These are phyloP conservation scores for Fusarium floridanum DNA, from an alignment of 2,329 filamentous ascomycete genomes.

Conservation along the genomic window DNA sequence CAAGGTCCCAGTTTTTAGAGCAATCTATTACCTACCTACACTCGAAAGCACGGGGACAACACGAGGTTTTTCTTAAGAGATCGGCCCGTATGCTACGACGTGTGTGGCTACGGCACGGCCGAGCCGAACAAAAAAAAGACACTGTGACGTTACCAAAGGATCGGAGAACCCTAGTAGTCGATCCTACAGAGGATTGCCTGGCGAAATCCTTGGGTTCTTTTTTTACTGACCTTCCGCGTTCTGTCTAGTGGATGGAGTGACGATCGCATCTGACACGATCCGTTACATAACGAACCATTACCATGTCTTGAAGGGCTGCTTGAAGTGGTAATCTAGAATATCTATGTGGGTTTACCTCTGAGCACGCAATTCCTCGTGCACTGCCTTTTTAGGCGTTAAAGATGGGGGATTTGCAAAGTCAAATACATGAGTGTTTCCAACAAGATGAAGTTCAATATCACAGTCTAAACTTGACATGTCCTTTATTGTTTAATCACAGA, in stretches of 20 bases:
- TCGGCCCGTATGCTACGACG: not conserved
- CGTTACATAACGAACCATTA: conserved; percentile 6
- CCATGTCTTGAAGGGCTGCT: conserved; percentile 16
- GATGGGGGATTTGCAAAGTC: conserved; percentile 4
- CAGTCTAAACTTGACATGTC: not conserved
- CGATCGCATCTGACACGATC: conserved; percentile 22
- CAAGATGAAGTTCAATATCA: not conserved
- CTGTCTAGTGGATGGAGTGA: conserved; percentile 21
- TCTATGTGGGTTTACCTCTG: conserved; percentile 39
- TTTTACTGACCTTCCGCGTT: conserved; percentile 20
- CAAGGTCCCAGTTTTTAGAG: not conserved
- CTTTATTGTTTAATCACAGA: not conserved
- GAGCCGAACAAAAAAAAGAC: conserved; percentile 12
- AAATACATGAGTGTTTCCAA: conserved; percentile 11
- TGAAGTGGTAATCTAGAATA: conserved; percentile 17
- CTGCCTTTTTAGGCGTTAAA: conserved; percentile 6
- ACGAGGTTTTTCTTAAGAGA: not conserved
- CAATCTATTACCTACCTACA: conserved; percentile 5
- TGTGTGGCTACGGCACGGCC: conserved; percentile 11
- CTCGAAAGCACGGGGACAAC: not conserved
- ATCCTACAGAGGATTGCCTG: not conserved
- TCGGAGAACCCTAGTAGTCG: not conserved
- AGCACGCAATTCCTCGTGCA: conserved; percentile 47
- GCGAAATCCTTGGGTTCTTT: not conserved
- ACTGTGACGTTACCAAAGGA: conserved; percentile 6